These are phyloP conservation scores for Aureobasidium sp. DNA, from an alignment of 2,329 filamentous ascomycete species.

Conservation along the genomic window DNA sequence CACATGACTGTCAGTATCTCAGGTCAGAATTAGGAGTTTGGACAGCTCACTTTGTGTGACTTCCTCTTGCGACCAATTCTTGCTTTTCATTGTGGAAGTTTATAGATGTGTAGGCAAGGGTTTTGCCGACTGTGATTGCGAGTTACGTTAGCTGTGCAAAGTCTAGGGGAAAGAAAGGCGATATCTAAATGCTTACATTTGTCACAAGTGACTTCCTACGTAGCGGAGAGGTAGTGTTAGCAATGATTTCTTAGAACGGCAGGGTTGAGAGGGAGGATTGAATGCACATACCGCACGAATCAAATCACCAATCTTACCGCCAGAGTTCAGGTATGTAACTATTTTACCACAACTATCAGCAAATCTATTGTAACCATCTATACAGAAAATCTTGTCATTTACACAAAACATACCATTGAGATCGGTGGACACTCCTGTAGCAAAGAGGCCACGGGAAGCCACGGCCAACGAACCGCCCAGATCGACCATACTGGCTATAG, in stretches of 20 bases:
- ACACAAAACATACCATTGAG: slow-evolving; percentile 43
- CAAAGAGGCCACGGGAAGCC: slow-evolving; percentile 57
- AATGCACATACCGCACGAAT: slow-evolving; percentile 41
- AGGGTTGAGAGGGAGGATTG: too few relatives aligned
- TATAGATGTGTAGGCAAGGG: slow-evolving; percentile 56
- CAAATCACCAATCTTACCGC: slow-evolving; percentile 56
- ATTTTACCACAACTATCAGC: not conserved
- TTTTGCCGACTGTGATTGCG: slow-evolving; percentile 51
- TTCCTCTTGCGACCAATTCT: slow-evolving; percentile 56
- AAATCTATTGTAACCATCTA: too few relatives aligned
- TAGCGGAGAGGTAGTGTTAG: not conserved
- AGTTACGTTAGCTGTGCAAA: not conserved
- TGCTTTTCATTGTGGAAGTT: slow-evolving; percentile 53
- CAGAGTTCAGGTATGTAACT: slow-evolving; percentile 59
- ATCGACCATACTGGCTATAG: slow-evolving; percentile 68
- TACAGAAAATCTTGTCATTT: not conserved
- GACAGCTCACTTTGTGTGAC: slow-evolving; percentile 54
- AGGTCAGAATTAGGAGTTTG: not conserved
- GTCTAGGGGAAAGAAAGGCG: rapidly evolving
- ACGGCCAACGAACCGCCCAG: slow-evolving; percentile 60
- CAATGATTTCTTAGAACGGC: too few relatives aligned
- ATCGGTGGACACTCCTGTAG: slow-evolving; percentile 62
- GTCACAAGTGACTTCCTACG: slow-evolving; percentile 54
- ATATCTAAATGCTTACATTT: slow-evolving; percentile 45
- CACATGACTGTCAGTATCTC: not conserved